phyloP scores from a whole-genome alignment of 345 rosid species.

The Turnera subulata region DNA sequence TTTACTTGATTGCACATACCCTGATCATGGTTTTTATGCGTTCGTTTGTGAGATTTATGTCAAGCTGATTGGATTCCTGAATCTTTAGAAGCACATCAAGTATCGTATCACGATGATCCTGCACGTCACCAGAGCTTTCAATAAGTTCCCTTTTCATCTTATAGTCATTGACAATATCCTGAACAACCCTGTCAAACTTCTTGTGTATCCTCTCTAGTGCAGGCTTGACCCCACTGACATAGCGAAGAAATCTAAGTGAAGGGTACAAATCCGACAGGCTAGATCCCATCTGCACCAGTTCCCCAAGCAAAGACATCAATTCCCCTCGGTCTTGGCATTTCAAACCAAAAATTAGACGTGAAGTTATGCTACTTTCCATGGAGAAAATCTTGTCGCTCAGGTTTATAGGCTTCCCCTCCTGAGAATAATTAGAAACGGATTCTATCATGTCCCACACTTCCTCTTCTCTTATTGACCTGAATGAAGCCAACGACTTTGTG shows the following conservation, averaged over 20 bases:
- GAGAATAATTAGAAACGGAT: background rate
- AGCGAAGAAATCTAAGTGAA: conserved; percentile 12
- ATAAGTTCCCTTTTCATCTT: conserved; percentile 3
- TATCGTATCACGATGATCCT: conserved; percentile 8
- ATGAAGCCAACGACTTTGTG: conserved; percentile 2
- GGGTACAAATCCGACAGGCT: conserved; percentile 12
- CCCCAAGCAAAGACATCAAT: background rate
- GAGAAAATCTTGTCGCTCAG: background rate
- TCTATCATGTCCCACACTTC: background rate
- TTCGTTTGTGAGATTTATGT: conserved; percentile 7
- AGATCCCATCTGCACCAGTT: conserved; percentile 9
- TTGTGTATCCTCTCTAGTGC: background rate
- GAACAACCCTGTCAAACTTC: conserved; percentile 17
- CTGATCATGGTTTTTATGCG: conserved; percentile 15
- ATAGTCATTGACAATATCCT: conserved; percentile 7
- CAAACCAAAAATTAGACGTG: background rate
- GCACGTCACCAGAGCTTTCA: background rate
- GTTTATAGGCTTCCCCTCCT: background rate
- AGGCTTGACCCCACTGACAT: conserved; percentile 11
- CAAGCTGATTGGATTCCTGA: background rate
- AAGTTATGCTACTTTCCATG: background rate
- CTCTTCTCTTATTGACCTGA: background rate
- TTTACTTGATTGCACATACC: conserved; percentile 2
- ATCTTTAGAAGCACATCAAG: conserved; percentile 20
- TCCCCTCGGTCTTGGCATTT: background rate